These are phyloP conservation scores for Talaromyces islandicus DNA, from an alignment of 2,329 filamentous ascomycete species.

Conservation along the genomic window DNA sequence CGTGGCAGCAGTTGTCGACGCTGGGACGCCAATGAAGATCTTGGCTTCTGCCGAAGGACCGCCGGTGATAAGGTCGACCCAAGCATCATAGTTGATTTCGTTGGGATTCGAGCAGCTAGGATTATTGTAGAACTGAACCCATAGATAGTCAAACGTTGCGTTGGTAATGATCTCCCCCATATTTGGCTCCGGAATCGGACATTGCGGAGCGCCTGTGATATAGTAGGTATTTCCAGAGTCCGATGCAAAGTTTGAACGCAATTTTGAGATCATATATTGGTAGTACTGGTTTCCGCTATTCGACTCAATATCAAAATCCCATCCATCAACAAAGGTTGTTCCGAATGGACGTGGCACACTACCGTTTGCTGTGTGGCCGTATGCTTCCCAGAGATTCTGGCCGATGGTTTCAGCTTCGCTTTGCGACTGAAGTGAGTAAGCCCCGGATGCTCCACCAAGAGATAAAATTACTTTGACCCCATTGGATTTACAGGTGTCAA, in stretches of 20 bases:
- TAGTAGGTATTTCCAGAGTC: slow-evolving; percentile 38
- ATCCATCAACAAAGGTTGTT: slow-evolving; percentile 45
- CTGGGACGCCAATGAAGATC: slow-evolving; percentile 49
- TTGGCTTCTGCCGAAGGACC: slow-evolving; percentile 42
- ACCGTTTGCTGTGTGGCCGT: slow-evolving; percentile 37
- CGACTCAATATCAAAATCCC: slow-evolving; percentile 47
- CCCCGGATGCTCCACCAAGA: slow-evolving; percentile 38
- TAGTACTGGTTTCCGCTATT: slow-evolving; percentile 32
- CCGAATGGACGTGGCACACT: slow-evolving; percentile 47
- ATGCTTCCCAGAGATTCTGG: slow-evolving; percentile 38
- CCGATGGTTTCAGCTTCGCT: slow-evolving; percentile 38
- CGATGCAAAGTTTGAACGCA: slow-evolving; percentile 37
- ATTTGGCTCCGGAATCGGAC: slow-evolving; percentile 42
- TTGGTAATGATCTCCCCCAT: slow-evolving; percentile 39
- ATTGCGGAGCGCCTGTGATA: slow-evolving; percentile 50
- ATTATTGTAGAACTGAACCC: slow-evolving; percentile 54
- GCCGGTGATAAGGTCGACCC: slow-evolving; percentile 33
- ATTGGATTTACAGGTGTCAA: slow-evolving; percentile 37
- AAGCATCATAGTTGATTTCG: slow-evolving; percentile 43
- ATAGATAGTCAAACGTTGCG: slow-evolving; percentile 48
- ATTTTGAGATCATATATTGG: slow-evolving; percentile 38
- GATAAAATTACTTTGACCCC: slow-evolving; percentile 44
- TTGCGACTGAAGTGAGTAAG: slow-evolving; percentile 29
- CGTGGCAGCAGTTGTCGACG: slow-evolving; percentile 23
- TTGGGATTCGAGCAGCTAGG: slow-evolving; percentile 41